A percentile compares a stretch with the other conserved stretches of the same genome.
Conservation (phyloP, 345 rosid genomes). For the Arabis hirsuta region DNA sequence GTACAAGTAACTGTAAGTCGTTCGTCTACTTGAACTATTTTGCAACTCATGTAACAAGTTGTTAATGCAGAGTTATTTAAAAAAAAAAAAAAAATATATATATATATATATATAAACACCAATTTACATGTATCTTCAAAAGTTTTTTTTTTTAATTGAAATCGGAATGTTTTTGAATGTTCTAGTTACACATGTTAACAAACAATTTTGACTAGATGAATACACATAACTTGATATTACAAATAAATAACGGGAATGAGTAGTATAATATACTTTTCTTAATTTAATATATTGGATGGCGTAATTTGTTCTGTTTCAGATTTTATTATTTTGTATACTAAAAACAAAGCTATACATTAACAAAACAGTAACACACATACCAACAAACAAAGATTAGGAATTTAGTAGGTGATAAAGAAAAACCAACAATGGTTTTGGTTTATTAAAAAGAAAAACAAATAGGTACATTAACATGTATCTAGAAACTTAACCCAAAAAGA, state of each 20-base stretch:
- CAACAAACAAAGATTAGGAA: slow-evolving; percentile 1
- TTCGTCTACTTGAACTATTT: neutral
- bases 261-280: neutral
- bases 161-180: no score
- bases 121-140: no score
- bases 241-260: neutral
- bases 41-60: neutral
- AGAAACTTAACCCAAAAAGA: slow-evolving; percentile 12
- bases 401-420: slow-evolving; percentile 5
- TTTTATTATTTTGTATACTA: neutral
- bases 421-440: slow-evolving; percentile 16
- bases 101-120: no score
- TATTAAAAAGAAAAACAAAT: neutral
- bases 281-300: neutral
- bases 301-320: neutral
- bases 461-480: slow-evolving; percentile 10
- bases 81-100: no score
- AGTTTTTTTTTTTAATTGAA: no score
- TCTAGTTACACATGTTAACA: no score
- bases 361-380: no score
- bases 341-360: slow-evolving; percentile 1
- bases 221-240: neutral
- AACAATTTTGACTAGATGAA: no score
- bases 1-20: no score
- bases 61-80: neutral